Percentiles rank a stretch among this genome's conserved stretches.
These are phyloP conservation scores for Tripidium arundinaceum DNA, from an alignment of 202 grass and related monocot genomes.

Conservation along the genomic window DNA sequence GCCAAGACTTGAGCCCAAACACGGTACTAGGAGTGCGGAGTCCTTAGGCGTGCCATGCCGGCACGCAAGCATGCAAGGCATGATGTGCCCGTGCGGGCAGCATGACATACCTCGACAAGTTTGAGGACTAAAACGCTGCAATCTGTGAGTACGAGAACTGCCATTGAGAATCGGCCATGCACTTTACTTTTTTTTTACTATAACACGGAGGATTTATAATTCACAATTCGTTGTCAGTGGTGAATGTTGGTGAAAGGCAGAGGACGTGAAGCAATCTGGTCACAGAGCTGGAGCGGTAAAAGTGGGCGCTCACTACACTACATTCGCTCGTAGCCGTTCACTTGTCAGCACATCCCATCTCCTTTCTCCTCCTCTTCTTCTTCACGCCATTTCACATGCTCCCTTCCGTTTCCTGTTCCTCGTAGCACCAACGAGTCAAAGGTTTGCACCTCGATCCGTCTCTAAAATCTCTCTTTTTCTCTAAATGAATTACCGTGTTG, in stretches of 20 bases:
- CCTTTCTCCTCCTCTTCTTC: not conserved
- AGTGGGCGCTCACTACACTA: conserved; percentile 25
- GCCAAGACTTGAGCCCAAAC: too few species aligned
- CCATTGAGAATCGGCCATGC: not conserved
- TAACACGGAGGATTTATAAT: too few species aligned
- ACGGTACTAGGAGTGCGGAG: too few species aligned
- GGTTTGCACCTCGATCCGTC: conserved; percentile 6
- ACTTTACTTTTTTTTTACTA: too few species aligned
- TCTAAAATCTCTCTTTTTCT: not conserved
- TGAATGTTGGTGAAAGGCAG: not conserved
- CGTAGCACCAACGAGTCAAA: not conserved
- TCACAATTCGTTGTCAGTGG: not conserved
- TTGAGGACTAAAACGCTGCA: too few species aligned
- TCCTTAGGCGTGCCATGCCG: too few species aligned
- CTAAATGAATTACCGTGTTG: not conserved
- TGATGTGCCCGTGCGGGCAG: too few species aligned
- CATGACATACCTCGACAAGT: too few species aligned
- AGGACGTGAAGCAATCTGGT: not conserved
- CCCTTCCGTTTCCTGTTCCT: not conserved
- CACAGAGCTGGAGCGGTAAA: not conserved
- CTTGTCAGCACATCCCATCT: not conserved
- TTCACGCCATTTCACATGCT: not conserved
- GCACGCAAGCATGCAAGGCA: too few species aligned
- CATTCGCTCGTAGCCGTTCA: conserved; percentile 23
- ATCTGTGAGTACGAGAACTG: too few species aligned